Conservation (phyloP, 108 stramenopile genomes). For the Nitzschia sp. region DNA sequence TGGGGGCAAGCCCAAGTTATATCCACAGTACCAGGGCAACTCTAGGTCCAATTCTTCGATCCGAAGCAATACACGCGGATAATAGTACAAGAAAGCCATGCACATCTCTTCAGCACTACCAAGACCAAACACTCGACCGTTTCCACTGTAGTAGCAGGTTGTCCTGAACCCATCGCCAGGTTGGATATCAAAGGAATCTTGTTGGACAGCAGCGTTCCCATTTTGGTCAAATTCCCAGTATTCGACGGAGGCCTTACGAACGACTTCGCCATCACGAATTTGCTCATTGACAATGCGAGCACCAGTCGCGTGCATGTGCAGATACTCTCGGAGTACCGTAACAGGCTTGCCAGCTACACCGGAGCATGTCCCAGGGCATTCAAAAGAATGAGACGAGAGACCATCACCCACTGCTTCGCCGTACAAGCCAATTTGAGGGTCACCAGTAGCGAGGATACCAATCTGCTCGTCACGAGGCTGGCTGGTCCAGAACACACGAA, state of each 20-base stretch:
- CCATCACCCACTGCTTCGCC: constrained; percentile 38
- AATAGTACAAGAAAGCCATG: constrained; percentile 54
- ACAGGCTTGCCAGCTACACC: constrained; percentile 26
- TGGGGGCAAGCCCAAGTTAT: constrained; percentile 8
- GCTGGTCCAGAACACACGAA: constrained; percentile 49
- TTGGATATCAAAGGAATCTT: constrained; percentile 39
- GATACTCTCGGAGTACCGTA: constrained; percentile 51
- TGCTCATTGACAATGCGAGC: constrained; percentile 42
- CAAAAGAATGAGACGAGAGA: constrained; percentile 40
- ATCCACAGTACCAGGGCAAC: constrained; percentile 17
- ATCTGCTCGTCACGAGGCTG: constrained; percentile 41
- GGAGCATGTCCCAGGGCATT: constrained; percentile 50
- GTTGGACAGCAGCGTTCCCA: constrained; percentile 36
- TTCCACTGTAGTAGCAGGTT: constrained; percentile 46
- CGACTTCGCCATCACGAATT: constrained; percentile 48
- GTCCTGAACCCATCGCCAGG: constrained; percentile 57
- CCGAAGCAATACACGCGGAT: constrained; percentile 25
- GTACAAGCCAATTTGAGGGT: constrained; percentile 34
- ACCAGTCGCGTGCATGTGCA: constrained; percentile 65
- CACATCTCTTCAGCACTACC: constrained; percentile 68
- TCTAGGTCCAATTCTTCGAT: background rate
- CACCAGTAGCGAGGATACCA: constrained; percentile 47
- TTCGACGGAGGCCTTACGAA: constrained; percentile 40
- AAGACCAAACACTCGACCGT: constrained; percentile 31
- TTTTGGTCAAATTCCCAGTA: constrained; percentile 56